Base-by-base conservation (phyloP, 768 basidiomycete species). In the Xerocomus spinulosus region DNA sequence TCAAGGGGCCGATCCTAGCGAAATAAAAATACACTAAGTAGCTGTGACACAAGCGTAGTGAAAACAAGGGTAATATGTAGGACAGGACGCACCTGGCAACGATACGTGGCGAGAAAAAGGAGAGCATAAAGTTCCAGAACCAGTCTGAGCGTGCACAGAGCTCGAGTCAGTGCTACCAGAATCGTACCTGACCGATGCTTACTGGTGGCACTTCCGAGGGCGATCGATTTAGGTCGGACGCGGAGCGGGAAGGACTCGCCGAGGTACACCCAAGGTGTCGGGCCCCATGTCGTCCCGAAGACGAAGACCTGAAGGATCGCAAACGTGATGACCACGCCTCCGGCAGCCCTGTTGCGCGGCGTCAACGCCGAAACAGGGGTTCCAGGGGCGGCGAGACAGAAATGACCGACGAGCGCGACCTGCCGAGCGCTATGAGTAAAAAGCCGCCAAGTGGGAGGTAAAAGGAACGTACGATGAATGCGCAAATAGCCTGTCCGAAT, bases 221-320 rank as follows among this genome's bases (percentile, higher is more conserved):
- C 87, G 59, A 90, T 88, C 54, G 77, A 73, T 64, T 88, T 88
- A 6, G 88, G 77, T 48, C 87, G 77, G 37, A 91, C 83, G 39
- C 86, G 81, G 20, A 90, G 78, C 13, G 87, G 88, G 77, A 89
- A 90, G 17, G 80, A 83, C 71, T 89, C 86, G 43, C 85, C 85
- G 26, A 87, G 76, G 57, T 86, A 86, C 6, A 86, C 85, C 81
- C 80, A 82, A 54, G 83, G 84, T 28, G 79, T 82, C 7, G 84
- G 83, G 12, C 85, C 86, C 85, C 85, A 89, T 69, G 85, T 87
- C 50, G 82, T 76, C 2, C 79, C 79, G 64, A 77, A 89, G 9
- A 77, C 75, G 55, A 82, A 79, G 23, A 90, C 83, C 43, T 89
- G 86, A 21, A 88, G 66, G n/a, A 89, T 77, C 0, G 84, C 87